Evolutionary conservation across 371 early-diverging fungal genomes (phyloP).

Genomic region (Mucor irregularis): DNA sequence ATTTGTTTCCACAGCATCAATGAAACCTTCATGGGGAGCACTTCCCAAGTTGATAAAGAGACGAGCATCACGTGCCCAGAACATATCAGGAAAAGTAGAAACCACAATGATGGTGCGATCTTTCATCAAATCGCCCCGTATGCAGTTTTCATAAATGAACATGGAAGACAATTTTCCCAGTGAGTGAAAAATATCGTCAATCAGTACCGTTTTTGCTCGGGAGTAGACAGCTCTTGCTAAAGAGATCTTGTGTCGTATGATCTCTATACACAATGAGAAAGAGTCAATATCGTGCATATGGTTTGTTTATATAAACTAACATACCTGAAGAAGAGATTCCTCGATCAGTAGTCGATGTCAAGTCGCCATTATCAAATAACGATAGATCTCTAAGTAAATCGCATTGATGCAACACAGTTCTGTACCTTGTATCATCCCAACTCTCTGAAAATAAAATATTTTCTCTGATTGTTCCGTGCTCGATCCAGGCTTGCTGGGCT

Average conservation of each 20-base stretch:
- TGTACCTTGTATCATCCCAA: conserved; percentile 66
- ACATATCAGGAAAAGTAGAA: conserved; percentile 66
- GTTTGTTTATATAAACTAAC: neutral
- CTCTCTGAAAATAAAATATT: conserved; percentile 83
- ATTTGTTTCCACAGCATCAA: conserved; percentile 7
- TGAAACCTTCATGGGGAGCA: neutral
- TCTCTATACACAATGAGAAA: conserved; percentile 46
- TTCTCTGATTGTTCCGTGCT: conserved; percentile 75
- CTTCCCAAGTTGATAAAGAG: conserved; percentile 49
- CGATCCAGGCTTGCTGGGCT: conserved; percentile 81
- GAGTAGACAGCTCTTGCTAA: conserved; percentile 80
- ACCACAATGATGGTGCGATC: conserved; percentile 80
- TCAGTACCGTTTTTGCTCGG: conserved; percentile 59
- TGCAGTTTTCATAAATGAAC: conserved; percentile 64
- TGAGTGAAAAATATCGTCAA: conserved; percentile 69
- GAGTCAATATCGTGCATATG: conserved; percentile 54
- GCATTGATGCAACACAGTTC: conserved; percentile 66
- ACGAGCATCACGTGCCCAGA: conserved; percentile 71
- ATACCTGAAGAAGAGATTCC: conserved; percentile 3
- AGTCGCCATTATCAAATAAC: conserved; percentile 76
- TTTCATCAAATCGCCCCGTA: conserved; percentile 65
- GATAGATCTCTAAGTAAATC: conserved; percentile 76
- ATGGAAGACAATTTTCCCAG: conserved; percentile 68
- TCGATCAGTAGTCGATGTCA: conserved; percentile 47
- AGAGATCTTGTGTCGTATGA: conserved; percentile 66